phyloP scores from a whole-genome alignment of 2,329 filamentous ascomycete genomes.

The Bipolaris victoriae region DNA sequence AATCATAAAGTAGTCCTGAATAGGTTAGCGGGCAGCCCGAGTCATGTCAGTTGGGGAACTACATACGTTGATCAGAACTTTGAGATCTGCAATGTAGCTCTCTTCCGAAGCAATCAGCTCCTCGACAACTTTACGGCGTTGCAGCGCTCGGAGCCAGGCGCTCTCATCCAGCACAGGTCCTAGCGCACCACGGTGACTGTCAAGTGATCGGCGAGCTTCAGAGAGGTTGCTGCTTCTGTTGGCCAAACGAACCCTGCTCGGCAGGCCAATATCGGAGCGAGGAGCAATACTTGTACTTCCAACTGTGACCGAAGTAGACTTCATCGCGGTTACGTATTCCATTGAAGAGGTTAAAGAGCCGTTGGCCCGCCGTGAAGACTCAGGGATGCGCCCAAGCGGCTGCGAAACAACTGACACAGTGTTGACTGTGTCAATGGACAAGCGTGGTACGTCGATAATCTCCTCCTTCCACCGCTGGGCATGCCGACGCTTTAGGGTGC shows the following conservation, averaged over 20 bases:
- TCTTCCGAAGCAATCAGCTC: slow-evolving; percentile 88
- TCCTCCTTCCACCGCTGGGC: slow-evolving; percentile 46
- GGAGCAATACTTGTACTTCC: slow-evolving; percentile 72
- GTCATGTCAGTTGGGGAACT: background rate
- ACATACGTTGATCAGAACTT: slow-evolving; percentile 82
- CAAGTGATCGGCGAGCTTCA: slow-evolving; percentile 66
- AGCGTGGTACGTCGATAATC: slow-evolving; percentile 42
- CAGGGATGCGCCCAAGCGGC: slow-evolving; percentile 13
- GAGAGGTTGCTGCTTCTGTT: slow-evolving; percentile 66
- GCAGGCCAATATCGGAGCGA: slow-evolving; percentile 63
- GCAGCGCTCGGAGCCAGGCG: slow-evolving; percentile 72
- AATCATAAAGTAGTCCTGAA: slow-evolving; percentile 58
- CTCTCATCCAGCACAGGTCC: slow-evolving; percentile 66
- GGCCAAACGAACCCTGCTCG: slow-evolving; percentile 63
- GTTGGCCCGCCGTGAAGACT: slow-evolving; percentile 48
- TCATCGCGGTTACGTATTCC: slow-evolving; percentile 79
- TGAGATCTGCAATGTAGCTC: slow-evolving; percentile 84
- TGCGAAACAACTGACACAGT: slow-evolving; percentile 17
- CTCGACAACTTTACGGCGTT: slow-evolving; percentile 79
- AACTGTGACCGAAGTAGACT: slow-evolving; percentile 80
- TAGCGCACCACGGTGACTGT: slow-evolving; percentile 58
- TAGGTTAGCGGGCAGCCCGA: slow-evolving; percentile 11
- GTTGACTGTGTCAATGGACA: slow-evolving; percentile 42
- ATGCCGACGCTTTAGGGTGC: slow-evolving; percentile 67
- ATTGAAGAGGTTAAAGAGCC: slow-evolving; percentile 75